phyloP scores from a whole-genome alignment of 768 basidiomycete species.

The Leccinellum rugosiceps region DNA sequence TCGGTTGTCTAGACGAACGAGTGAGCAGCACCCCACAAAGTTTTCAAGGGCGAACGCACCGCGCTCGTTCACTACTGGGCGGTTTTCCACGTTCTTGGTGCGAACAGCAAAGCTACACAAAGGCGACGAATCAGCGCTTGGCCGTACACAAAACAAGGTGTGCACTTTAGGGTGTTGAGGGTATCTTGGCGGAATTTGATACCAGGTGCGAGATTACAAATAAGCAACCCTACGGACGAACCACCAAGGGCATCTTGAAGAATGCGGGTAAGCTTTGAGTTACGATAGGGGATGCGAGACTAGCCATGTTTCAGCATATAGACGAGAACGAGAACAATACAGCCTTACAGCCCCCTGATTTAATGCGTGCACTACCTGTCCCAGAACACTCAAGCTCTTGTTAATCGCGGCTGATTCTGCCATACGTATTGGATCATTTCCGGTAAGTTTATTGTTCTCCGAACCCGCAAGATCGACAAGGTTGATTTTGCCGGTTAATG shows the following conservation, averaged over 20 bases:
- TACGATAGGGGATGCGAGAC: slow-evolving; percentile 84
- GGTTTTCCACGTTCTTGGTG: slow-evolving; percentile 86
- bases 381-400: slow-evolving; percentile 81
- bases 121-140: neutral
- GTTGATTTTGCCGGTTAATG: slow-evolving; percentile 72
- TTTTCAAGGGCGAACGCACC: slow-evolving; percentile 40
- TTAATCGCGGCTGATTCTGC: slow-evolving; percentile 88
- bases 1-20: slow-evolving; percentile 46
- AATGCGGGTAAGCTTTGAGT: slow-evolving; percentile 85
- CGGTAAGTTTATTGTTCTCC: slow-evolving; percentile 90
- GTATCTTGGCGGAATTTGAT: slow-evolving; percentile 82
- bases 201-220: slow-evolving; percentile 86
- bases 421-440: slow-evolving; percentile 85
- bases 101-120: slow-evolving; percentile 67
- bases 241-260: slow-evolving; percentile 91
- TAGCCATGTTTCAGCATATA: slow-evolving; percentile 26
- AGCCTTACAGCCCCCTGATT: slow-evolving; percentile 61
- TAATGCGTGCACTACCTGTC: slow-evolving; percentile 84
- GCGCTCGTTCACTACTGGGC: slow-evolving; percentile 72
- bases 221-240: slow-evolving; percentile 70
- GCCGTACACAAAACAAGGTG: slow-evolving; percentile 1
- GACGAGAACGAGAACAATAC: neutral
- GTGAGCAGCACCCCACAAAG: neutral
- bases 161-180: slow-evolving; percentile 86
- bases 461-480: slow-evolving; percentile 89